Base-by-base conservation (phyloP, 306 rosid species). In the Lablab purpureus region DNA sequence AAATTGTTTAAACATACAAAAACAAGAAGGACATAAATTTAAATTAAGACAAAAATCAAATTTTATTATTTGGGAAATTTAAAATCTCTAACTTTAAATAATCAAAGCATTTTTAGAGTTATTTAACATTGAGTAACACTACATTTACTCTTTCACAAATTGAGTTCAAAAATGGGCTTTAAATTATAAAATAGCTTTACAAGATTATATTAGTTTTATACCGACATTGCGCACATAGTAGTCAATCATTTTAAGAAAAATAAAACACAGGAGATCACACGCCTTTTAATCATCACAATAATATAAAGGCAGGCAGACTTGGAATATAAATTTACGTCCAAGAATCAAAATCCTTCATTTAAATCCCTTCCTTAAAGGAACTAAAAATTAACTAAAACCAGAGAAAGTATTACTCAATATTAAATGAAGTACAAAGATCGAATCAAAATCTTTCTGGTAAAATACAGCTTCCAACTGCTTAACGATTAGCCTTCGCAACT, bases 401-500 rank as follows among this genome's bases (percentile, higher is more conserved):
- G 1, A 6, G 45, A 45, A 56, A 56, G 62, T 63, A 70, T 52
- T 58, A 41, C 18, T 58, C 19, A 37, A 25, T 30, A 59, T 37
- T 28, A 59, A 59, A 70, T 27, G 11, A 70, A 66, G 40, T 65
- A 18, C 74, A 82, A 43, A 17, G 10, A 55, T 21, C 15, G 2
- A 45, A 80, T 77, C 84, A 25, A 81, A 84, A 82, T 54, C 67
- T 77, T 19, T n/a, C 52, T 6, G 56, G 62, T 18, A n/a, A 19
- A 64, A n/a, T 59, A 21, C 81, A 66, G 23, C 80, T 68, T 37
- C 22, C 2, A 60, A 32, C 76, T 6, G 74, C 77, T 85, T 74
- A 89, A 84, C 93, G 93, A 66, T 89, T 89, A 0, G 93, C 93
- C 89, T 87, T 89, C 4, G 93, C 93, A 81, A 89, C 93, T 85